Base-by-base conservation (phyloP, 1,284 basidiomycete genomes). In the Phellopilus nigrolimitatus region DNA sequence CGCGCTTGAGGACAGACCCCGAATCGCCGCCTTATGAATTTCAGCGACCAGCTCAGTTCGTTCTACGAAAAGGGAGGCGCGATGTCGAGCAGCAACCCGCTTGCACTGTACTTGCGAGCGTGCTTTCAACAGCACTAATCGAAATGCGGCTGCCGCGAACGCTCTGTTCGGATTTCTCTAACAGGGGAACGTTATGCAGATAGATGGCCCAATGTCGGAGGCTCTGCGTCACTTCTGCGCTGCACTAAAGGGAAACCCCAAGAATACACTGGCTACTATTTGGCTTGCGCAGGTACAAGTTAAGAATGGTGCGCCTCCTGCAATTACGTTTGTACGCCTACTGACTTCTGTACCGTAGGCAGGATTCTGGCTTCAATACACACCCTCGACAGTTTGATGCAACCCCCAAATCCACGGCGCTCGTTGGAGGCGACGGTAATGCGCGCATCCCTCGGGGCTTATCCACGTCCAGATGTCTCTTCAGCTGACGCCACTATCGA, bases 211-310 rank as follows among this genome's bases (percentile, higher is more conserved):
- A 21, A 64, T 76, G 30, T 62, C 66, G 1, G 82, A 86, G 42
- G 91, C 91, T 0, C 78, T 78, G 31, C 78, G 76, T 39, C 84
- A 87, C 63, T 94, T 90, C 61, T 76, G 76, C n/a, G 72, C 77
- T n/a, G 87, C 90, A 2, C 77, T 78, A 15, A 80, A 88, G 58
- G 80, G 81, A 2, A 82, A 87, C 54, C 82, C 87, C 7, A 84
- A 85, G 47, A 82, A 91, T 62, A 68, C 88, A 13, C 66, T 92
- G 19, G 89, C 88, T 0, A 83, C 86, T 33, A 79, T 97, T 48
- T 92, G 91, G 8, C 72, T 88, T 48, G 91, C 91, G 0, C 93
- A 95, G 63, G 79, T 89, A 69, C 90, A 92, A 56, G 77, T 93
- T 65, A 79, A 83, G 49, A 86, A 82, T 53, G 87, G 91, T 91